Base-by-base conservation (phyloP, 2,329 filamentous ascomycete genomes). In the Xylariaceae sp. region DNA sequence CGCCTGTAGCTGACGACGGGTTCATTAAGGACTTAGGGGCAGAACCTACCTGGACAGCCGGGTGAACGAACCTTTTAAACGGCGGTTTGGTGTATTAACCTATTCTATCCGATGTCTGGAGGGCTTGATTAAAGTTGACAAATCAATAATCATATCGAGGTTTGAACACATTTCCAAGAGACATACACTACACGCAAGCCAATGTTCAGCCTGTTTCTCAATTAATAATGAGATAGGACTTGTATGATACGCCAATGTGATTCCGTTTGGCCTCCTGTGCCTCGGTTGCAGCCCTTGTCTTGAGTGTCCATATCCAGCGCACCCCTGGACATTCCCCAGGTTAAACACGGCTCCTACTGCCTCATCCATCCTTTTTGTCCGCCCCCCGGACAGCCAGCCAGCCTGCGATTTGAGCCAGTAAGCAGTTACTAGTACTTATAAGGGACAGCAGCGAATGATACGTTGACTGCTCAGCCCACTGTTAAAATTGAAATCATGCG, bases 271-370 rank as follows among this genome's bases (percentile, higher is more conserved):
- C 16, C 32, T 18, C 43, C 20, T 44, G 52, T 59, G 52, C 52
- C 52, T 59, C 45, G 37, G 21, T 40, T 52, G 56, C 55, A 57
- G 52, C 40, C 40, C 40, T 53, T 18, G 26, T 55, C 48, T 40
- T 4, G 9, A 26, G 23, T 9, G 23, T 26, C 23, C 23, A 26
- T 26, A 26, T 26, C 23, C 50, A 32, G 53, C 54, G 44, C 51
- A 57, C 51, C 59, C 59, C 55, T 32, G 32, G 56, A 52, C 59
- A 62, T 62, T 62, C 59, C 59, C 59, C 56, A 57, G 59, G 51
- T 56, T 40, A 49, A 32, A n/a, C 20, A 44, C 43, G 40, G 40
- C 20, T 44, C 18, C 18, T 23, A 16, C 18, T 16, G n/a, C 29
- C 26, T 42, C 40, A 14, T 26, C 48, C 23, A 26, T 43, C 43